A percentile compares a stretch with the other conserved stretches of the same genome.
phyloP scores from a whole-genome alignment of 352 stramenopile species.

The Plasmopara viticola region DNA sequence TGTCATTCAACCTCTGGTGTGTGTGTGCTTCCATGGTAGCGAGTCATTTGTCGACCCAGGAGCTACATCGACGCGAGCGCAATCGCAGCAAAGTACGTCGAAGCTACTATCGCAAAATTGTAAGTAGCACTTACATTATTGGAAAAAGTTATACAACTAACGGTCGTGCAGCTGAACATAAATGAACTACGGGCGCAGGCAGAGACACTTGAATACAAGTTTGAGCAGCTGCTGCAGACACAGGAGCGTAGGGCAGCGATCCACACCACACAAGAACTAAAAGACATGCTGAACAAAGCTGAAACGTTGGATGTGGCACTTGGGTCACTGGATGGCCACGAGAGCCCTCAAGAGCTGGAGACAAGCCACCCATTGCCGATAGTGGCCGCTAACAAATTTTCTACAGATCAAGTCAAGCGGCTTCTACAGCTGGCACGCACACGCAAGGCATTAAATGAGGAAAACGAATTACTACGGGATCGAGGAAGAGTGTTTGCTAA shows the following conservation, averaged over 20 bases:
- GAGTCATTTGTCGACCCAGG: slow-evolving; percentile 24
- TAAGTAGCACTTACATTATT: slow-evolving; percentile 10
- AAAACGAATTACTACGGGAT: slow-evolving; percentile 36
- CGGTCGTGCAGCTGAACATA: slow-evolving; percentile 30
- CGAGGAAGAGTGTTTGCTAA: slow-evolving; percentile 38
- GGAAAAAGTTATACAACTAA: background rate
- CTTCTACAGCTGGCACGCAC: slow-evolving; percentile 30
- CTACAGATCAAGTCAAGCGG: slow-evolving; percentile 14
- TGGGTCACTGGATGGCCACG: slow-evolving; percentile 19
- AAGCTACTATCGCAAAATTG: slow-evolving; percentile 53
- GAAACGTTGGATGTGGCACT: slow-evolving; percentile 21
- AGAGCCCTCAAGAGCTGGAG: slow-evolving; percentile 14
- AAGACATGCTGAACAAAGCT: slow-evolving; percentile 9
- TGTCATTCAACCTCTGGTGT: too few species aligned
- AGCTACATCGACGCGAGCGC: slow-evolving; percentile 39
- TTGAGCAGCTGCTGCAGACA: slow-evolving; percentile 31
- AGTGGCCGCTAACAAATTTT: slow-evolving; percentile 6
- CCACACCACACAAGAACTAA: slow-evolving; percentile 12
- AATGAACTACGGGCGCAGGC: slow-evolving; percentile 40
- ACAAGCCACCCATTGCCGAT: slow-evolving; percentile 17
- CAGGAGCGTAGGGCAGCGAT: slow-evolving; percentile 18
- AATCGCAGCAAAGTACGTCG: slow-evolving; percentile 48
- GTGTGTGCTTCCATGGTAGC: background rate
- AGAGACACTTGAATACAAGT: slow-evolving; percentile 37
- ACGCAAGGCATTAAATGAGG: slow-evolving; percentile 32